A percentile compares a stretch with the other conserved stretches of the same genome.
Conservation (phyloP, 1,284 basidiomycete species). For the Phenoliferia sp. region DNA sequence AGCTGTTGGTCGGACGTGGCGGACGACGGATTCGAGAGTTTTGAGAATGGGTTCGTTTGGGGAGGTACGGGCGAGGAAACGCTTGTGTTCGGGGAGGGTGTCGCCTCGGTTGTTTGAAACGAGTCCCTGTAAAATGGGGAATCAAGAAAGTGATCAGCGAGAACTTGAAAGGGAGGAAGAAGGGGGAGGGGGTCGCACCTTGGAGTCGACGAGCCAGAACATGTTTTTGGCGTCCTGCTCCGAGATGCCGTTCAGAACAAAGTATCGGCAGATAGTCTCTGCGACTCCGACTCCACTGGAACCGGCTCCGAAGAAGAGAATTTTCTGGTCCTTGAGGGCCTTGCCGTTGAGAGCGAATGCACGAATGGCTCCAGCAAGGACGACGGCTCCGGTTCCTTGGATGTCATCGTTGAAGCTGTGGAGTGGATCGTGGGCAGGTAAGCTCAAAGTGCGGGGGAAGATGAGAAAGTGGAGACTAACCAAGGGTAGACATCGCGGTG, state of each 20-base stretch:
- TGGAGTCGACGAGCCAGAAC: conserved; percentile 81
- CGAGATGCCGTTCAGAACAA: conserved; percentile 65
- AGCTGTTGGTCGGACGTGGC: conserved; percentile 83
- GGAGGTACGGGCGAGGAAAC: conserved; percentile 70
- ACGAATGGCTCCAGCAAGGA: conserved; percentile 83
- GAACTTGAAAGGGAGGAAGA: background rate
- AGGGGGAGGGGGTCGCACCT: conserved; percentile 37
- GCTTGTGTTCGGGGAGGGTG: conserved; percentile 74
- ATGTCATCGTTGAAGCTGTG: conserved; percentile 16
- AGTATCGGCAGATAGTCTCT: conserved; percentile 82
- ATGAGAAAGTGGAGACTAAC: conserved; percentile 46
- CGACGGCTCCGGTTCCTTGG: conserved; percentile 82
- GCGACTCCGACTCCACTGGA: conserved; percentile 86
- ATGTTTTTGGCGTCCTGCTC: conserved; percentile 69
- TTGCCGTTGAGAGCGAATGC: conserved; percentile 72
- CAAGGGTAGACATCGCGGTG: conserved; percentile 66
- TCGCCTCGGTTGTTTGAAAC: conserved; percentile 58
- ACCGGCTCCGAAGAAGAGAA: conserved; percentile 87
- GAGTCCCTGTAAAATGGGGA: conserved; percentile 55
- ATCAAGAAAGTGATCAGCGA: background rate
- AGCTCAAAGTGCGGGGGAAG: background rate
- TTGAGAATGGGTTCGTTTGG: conserved; percentile 69
- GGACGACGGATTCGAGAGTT: conserved; percentile 71
- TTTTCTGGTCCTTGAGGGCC: conserved; percentile 68
- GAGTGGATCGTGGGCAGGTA: background rate